Evolutionary conservation across 1,139 yeast genomes (phyloP), one percentile per base, ranked within the genome.

Genomic region (Debaryomyces sp.): DNA sequence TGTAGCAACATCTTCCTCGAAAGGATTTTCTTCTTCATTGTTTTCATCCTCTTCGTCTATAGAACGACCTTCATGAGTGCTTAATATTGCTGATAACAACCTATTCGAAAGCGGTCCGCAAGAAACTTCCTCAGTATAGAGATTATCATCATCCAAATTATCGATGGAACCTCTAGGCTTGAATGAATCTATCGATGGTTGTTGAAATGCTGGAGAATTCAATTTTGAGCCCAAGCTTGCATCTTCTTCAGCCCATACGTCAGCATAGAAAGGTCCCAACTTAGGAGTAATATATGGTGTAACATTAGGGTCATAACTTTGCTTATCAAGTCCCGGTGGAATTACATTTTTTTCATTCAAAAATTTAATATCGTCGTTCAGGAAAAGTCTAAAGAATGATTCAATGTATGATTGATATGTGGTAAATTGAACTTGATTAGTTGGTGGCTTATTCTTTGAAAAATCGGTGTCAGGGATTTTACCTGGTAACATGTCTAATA

Each of bases 101-200:
- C 99, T 78, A 27, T 94, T 85, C 0, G 96, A 88, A 38, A 94
- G 74, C 0, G 99, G 99, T 0, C 99, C 99, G 64, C 96, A 88
- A 0, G 96, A 87, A 1, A 92, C 74, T 21, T 81, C 84, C 52
- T 87, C 95, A 0, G 85, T 76, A 53, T 87, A 95, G 48, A 92
- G 67, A 2, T 71, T 68, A 4, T 81, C 85, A 58, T 90, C 97
- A 23, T 67, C 75, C 36, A 92, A 57, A 21, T 75, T 75, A 22
- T 79, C 84, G 1, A 85, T 73, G 0, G 85, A 72, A 2, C 91
- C 94, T 52, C 77, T 81, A 0, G 96, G 85, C 37, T 77, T 71
- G 45, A 82, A 78, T 2, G 79, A 63, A 42, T 75, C 80, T 33
- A 68, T 52, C 6, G 81, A 62, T 6, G 73, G 71, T 44, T 73